Base-by-base conservation (phyloP, 2,329 filamentous ascomycete species). In the Fusarium sp. region DNA sequence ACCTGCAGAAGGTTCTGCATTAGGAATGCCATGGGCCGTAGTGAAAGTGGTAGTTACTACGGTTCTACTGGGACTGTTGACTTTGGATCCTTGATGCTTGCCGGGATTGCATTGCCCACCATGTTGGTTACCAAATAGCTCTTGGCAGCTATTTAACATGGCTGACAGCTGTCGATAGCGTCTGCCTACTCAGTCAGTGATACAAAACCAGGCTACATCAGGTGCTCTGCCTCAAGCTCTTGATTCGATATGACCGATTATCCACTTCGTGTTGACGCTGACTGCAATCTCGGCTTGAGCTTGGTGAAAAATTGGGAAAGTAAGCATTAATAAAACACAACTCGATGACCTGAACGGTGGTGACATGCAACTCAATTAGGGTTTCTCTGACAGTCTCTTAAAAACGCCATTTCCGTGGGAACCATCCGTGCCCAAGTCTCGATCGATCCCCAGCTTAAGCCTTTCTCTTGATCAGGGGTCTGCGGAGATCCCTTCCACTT, bases 401-500 rank as follows among this genome's bases (percentile, higher is more conserved):
- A 62, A 40, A 49, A 39, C 15, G 33, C 58, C 43, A 39, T n/a
- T 34, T 38, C 36, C 50, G 44, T 19, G 49, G 33, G 31, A 43
- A 28, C 47, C 28, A 31, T 31, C 28, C 52, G 36, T 62, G 24
- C 49, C n/a, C 42, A 56, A 34, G 7, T 38, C 33, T 42, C 52
- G 45, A 36, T 38, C 46, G 31, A 42, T 60, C 61, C 40, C 53
- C 6, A 91, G 77, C 9, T 87, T 86, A 15, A 90, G 79, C 22
- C 87, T 83, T 75, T 82, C 36, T 56, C 65, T 62, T 62, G 62
- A 44, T 62, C 67, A 61, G 71, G 72, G 44, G 65, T 70, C 61
- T 62, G 68, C 38, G 73, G 71, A 28, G 68, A 75, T 55, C 76
- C 73, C 38, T 80, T 74, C 77, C 77, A 80, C 49, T 76, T 72